These are phyloP conservation scores for Globisporangium spiculum DNA, from an alignment of 352 stramenopile genomes.

Conservation along the genomic window DNA sequence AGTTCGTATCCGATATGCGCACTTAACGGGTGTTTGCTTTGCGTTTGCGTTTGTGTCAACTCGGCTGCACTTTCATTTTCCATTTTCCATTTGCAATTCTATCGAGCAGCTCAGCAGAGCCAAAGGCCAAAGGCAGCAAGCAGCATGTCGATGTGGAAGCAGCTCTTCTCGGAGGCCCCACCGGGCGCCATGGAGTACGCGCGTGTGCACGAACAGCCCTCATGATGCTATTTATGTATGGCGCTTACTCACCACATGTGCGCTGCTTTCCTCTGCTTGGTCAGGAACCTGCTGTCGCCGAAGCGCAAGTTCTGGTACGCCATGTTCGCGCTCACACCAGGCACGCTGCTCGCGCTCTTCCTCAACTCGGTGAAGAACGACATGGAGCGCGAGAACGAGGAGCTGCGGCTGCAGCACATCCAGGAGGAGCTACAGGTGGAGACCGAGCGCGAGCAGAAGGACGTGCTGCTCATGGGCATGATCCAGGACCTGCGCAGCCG, in stretches of 20 bases:
- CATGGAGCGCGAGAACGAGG: constrained; percentile 71
- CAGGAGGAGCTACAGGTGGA: constrained; percentile 41
- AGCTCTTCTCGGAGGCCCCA: constrained; percentile 71
- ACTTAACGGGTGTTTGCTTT: not conserved
- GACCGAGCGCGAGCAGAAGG: constrained; percentile 43
- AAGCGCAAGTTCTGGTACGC: constrained; percentile 64
- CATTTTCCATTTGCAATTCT: not conserved
- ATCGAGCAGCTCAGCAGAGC: not conserved
- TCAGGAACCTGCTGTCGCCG: constrained; percentile 60
- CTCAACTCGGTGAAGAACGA: constrained; percentile 64
- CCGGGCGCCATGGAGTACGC: constrained; percentile 68
- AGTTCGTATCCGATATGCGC: not conserved
- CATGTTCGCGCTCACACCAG: constrained; percentile 64
- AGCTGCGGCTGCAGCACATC: constrained; percentile 39
- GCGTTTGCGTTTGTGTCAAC: not conserved
- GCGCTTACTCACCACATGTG: not conserved
- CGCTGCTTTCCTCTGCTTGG: not conserved
- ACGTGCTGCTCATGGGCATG: constrained; percentile 40
- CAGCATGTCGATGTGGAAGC: constrained; percentile 48
- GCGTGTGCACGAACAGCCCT: not conserved
- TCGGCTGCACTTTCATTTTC: not conserved
- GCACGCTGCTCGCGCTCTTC: constrained; percentile 62
- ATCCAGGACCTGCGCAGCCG: constrained; percentile 66
- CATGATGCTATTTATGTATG: not conserved
- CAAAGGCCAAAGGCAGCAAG: not conserved